Evolutionary conservation across 2,329 filamentous ascomycete species (phyloP).

Genomic region (Bipolaris cookei): DNA sequence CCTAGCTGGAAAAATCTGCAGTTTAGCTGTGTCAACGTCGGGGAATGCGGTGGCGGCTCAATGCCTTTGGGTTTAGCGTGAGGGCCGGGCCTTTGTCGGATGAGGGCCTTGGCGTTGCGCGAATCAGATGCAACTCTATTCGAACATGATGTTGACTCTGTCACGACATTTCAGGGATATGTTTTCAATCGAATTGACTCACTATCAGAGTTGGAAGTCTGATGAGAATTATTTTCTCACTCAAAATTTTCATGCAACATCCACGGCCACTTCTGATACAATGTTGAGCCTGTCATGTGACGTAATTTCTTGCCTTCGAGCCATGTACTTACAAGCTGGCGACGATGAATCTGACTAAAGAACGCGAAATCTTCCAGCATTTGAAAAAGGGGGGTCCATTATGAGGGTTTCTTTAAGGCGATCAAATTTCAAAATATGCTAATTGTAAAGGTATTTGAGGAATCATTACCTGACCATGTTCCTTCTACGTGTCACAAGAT

Average conservation of each 20-base stretch:
- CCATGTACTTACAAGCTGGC: no score
- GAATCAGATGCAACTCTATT: constrained; percentile 8
- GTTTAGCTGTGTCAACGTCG: constrained; percentile 20
- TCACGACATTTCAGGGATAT: constrained; percentile 2
- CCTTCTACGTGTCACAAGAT: no score
- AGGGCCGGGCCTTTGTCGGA: constrained; percentile 38
- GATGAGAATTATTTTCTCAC: background rate
- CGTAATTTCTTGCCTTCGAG: background rate
- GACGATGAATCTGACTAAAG: background rate
- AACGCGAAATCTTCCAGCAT: no score
- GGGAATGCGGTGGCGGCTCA: constrained; percentile 24
- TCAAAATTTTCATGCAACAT: background rate
- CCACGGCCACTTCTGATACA: background rate
- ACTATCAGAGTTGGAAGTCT: background rate
- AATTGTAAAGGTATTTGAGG: no score
- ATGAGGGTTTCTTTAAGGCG: no score
- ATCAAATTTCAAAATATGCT: no score
- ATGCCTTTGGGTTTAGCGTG: constrained; percentile 18
- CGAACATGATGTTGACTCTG: constrained; percentile 8
- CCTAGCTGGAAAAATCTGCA: constrained; percentile 38
- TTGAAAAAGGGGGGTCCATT: no score
- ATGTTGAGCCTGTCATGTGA: background rate
- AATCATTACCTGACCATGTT: background rate
- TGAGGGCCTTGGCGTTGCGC: constrained; percentile 21
- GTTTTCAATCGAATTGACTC: background rate